A percentile compares a stretch with the other conserved stretches of the same genome.
Conservation (phyloP, 805 yeast genomes). For the Nakazawaea populi region DNA sequence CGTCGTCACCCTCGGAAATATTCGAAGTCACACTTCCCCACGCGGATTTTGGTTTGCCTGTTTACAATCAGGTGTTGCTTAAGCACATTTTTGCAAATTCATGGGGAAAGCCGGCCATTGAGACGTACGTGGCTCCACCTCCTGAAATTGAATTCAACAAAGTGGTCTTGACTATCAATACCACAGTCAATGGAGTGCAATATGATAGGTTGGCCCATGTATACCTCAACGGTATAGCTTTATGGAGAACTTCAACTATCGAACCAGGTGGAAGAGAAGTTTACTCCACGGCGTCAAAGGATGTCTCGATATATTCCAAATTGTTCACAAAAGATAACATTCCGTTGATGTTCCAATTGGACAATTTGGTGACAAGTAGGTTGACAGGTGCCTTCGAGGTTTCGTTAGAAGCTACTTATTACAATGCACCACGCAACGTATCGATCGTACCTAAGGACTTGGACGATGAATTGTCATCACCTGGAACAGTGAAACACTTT, state of each 20-base stretch:
- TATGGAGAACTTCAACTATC: slow-evolving; percentile 83
- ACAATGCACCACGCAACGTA: slow-evolving; percentile 22
- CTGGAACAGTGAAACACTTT: slow-evolving; percentile 16
- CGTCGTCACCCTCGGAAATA: slow-evolving; percentile 17
- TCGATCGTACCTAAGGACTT: slow-evolving; percentile 4
- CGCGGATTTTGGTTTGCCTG: slow-evolving; percentile 27
- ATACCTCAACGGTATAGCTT: slow-evolving; percentile 53
- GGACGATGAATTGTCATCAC: slow-evolving; percentile 16
- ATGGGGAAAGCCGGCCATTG: slow-evolving; percentile 52
- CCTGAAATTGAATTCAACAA: slow-evolving; percentile 38
- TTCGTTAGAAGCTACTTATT: slow-evolving; percentile 46
- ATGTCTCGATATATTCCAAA: slow-evolving; percentile 48
- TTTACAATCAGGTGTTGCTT: slow-evolving; percentile 34
- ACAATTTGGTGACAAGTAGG: slow-evolving; percentile 49
- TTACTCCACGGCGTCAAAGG: slow-evolving; percentile 51
- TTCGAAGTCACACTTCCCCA: slow-evolving; percentile 26
- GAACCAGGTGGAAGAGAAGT: slow-evolving; percentile 59
- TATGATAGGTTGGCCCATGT: slow-evolving; percentile 63
- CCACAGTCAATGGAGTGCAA: slow-evolving; percentile 52
- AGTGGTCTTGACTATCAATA: slow-evolving; percentile 47
- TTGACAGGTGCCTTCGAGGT: slow-evolving; percentile 59
- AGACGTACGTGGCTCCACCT: slow-evolving; percentile 38
- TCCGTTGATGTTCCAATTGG: slow-evolving; percentile 52
- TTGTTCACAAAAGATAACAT: slow-evolving; percentile 39
- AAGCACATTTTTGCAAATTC: slow-evolving; percentile 48